Evolutionary conservation across 805 yeast species (phyloP).

Genomic region (Candida nemodendra): DNA sequence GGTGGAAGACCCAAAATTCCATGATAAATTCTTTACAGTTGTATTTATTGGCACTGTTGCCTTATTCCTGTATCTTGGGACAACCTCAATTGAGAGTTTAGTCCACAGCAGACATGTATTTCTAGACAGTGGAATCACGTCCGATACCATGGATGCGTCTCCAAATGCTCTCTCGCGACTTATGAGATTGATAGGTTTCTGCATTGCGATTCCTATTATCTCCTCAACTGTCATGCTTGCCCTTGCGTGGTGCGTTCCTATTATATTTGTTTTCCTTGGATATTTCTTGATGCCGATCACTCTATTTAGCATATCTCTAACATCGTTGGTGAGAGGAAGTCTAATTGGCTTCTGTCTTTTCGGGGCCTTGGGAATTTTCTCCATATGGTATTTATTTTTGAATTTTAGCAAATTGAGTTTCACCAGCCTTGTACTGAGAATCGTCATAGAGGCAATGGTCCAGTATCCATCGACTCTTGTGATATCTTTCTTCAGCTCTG

Average conservation of each 20-base stretch:
- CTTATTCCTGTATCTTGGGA: conserved; percentile 13
- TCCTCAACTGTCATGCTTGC: conserved; percentile 20
- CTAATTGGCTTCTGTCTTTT: conserved; percentile 18
- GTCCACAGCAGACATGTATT: conserved; percentile 8
- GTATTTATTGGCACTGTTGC: conserved; percentile 35
- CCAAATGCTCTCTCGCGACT: conserved; percentile 7
- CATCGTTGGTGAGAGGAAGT: conserved; percentile 20
- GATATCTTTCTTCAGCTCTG: conserved; percentile 39
- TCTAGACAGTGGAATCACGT: neutral
- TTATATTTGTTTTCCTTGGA: conserved; percentile 29
- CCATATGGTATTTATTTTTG: conserved; percentile 24
- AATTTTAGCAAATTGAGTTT: conserved; percentile 29
- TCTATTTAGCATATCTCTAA: conserved; percentile 23
- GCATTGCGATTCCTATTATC: conserved; percentile 21
- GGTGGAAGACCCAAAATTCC: conserved; percentile 57
- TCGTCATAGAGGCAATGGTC: conserved; percentile 73
- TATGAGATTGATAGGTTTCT: conserved; percentile 10
- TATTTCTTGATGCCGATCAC: conserved; percentile 29
- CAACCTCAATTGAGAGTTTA: conserved; percentile 13
- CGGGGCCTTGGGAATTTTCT: conserved; percentile 19
- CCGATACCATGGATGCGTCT: conserved; percentile 5
- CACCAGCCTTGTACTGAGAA: conserved; percentile 28
- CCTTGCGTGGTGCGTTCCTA: conserved; percentile 29
- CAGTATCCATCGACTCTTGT: conserved; percentile 66
- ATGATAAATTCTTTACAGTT: conserved; percentile 71